Evolutionary conservation across 176 grass and related monocot species (phyloP).

Genomic region (Carex scoparia): DNA sequence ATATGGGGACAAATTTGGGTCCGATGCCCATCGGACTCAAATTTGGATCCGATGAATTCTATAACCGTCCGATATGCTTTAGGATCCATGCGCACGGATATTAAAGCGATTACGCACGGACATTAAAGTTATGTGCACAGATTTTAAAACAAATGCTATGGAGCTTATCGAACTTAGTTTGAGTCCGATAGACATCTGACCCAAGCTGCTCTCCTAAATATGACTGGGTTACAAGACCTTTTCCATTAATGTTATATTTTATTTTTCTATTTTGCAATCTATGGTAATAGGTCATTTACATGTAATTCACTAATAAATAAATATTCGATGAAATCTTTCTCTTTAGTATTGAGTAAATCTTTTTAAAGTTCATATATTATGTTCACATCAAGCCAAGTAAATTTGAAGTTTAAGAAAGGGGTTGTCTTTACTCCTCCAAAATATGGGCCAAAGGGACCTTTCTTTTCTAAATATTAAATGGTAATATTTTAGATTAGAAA

Average conservation of each 20-base stretch:
- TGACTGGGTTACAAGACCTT: background rate
- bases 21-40: too few relatives aligned
- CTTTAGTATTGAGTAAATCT: constrained; percentile 11
- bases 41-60: too few relatives aligned
- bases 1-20: background rate
- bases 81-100: too few relatives aligned
- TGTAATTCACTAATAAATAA: background rate
- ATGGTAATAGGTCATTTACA: background rate
- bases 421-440: background rate
- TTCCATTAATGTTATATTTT: background rate
- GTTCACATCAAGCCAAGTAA: constrained; percentile 17
- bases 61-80: too few relatives aligned
- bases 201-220: too few relatives aligned
- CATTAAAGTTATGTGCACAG: too few relatives aligned
- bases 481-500: background rate
- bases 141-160: too few relatives aligned
- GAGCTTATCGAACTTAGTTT: too few relatives aligned
- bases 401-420: constrained; percentile 21
- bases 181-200: too few relatives aligned
- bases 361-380: constrained; percentile 13
- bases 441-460: background rate
- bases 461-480: background rate
- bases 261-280: background rate
- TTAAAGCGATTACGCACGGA: too few relatives aligned
- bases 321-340: background rate